A percentile compares a stretch with the other conserved stretches of the same genome.
phyloP scores from a whole-genome alignment of 78 protist species.

The Chrysochromulina parva region DNA sequence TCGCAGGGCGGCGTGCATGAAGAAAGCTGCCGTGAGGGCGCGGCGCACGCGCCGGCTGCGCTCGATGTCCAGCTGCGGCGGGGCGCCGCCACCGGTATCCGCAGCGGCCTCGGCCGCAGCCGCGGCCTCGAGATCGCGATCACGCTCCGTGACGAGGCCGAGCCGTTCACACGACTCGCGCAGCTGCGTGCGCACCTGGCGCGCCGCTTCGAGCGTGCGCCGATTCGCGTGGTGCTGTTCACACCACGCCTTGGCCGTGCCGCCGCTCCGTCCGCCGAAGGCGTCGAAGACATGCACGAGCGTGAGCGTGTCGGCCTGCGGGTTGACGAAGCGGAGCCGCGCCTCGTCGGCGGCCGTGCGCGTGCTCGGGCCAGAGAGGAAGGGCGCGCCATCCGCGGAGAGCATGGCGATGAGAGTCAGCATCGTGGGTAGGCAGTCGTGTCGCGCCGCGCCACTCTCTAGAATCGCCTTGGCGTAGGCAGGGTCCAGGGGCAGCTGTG shows the following conservation, averaged over 20 bases:
- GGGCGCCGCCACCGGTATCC: neutral
- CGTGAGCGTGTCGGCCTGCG: slow-evolving; percentile 44
- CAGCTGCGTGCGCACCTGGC: neutral
- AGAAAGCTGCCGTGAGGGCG: slow-evolving; percentile 2
- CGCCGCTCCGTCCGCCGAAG: neutral
- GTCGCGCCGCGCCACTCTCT: neutral
- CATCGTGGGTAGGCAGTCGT: neutral
- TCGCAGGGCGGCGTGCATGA: neutral
- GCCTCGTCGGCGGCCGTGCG: slow-evolving; percentile 31
- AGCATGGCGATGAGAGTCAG: slow-evolving; percentile 77
- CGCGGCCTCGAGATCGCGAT: too few species aligned
- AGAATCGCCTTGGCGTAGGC: slow-evolving; percentile 44
- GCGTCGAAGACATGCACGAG: neutral
- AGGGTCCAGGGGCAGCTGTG: slow-evolving; percentile 84
- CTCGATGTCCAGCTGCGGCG: neutral
- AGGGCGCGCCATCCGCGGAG: slow-evolving; percentile 36
- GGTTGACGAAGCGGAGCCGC: slow-evolving; percentile 27
- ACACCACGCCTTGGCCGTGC: neutral
- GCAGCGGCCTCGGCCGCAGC: too few species aligned
- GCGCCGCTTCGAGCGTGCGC: neutral
- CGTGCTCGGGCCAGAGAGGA: slow-evolving; percentile 14
- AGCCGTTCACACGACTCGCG: neutral
- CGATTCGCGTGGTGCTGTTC: neutral
- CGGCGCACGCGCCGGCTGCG: neutral
- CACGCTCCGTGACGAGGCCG: neutral